Evolutionary conservation across 2,329 filamentous ascomycete genomes (phyloP).

Genomic region (Magnaporthiopsis incrustans): DNA sequence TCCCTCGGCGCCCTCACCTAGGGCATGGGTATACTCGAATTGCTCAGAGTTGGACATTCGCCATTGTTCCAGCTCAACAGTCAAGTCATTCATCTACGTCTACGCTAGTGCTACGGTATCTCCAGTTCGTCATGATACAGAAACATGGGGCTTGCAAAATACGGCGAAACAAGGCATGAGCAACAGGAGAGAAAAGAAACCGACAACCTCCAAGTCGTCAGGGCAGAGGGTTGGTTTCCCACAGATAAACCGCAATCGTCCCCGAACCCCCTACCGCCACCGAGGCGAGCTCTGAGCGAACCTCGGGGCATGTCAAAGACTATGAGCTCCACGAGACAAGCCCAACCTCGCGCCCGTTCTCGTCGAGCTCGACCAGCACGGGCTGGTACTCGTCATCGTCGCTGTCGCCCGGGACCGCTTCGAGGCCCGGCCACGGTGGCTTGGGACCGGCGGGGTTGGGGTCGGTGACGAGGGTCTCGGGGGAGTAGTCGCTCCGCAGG

Average conservation of each 20-base stretch:
- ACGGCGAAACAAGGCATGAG: background rate
- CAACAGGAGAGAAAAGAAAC: background rate
- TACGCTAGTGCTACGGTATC: background rate
- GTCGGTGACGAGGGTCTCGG: constrained; percentile 18
- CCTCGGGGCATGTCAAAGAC: background rate
- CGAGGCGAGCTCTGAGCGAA: background rate
- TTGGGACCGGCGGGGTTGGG: background rate
- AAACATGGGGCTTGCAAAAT: background rate
- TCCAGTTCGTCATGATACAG: background rate
- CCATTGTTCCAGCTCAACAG: background rate
- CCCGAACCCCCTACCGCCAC: no score
- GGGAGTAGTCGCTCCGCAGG: constrained; percentile 39
- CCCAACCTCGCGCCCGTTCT: constrained; percentile 41
- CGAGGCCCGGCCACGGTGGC: constrained; percentile 28
- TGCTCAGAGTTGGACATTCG: background rate
- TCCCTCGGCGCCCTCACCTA: background rate
- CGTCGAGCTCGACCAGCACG: constrained; percentile 44
- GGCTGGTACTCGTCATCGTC: constrained; percentile 42
- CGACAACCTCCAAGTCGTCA: no score
- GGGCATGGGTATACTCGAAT: background rate
- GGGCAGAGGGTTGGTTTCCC: no score
- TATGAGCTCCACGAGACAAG: constrained; percentile 37
- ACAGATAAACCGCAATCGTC: background rate
- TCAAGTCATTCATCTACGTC: background rate
- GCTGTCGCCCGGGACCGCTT: constrained; percentile 39